Evolutionary conservation across 2,329 filamentous ascomycete species (phyloP).

Genomic region (Aureobasidium sp.): DNA sequence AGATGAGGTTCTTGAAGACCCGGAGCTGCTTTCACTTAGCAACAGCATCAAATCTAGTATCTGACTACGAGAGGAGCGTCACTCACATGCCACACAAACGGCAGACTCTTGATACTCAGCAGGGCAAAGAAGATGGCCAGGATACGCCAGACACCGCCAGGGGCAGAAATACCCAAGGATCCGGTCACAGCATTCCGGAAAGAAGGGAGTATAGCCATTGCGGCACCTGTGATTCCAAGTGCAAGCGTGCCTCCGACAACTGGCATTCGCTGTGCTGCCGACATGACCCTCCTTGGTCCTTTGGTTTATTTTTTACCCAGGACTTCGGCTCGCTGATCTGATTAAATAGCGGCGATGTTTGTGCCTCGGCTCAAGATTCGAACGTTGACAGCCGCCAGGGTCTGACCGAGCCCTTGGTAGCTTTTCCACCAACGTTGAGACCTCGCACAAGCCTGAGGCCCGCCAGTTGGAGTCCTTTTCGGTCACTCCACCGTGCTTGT

Average conservation of each 20-base stretch:
- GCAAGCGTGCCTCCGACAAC: conserved; percentile 25
- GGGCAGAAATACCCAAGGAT: conserved; percentile 20
- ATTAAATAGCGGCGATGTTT: too few relatives aligned
- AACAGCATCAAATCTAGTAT: not conserved
- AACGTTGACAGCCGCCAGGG: too few relatives aligned
- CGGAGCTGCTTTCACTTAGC: conserved; percentile 32
- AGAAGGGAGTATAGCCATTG: conserved; percentile 23
- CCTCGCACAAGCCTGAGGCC: too few relatives aligned
- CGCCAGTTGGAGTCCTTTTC: too few relatives aligned
- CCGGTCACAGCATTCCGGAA: conserved; percentile 24
- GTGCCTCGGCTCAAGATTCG: too few relatives aligned
- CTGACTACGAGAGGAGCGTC: not conserved
- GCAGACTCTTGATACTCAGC: conserved; percentile 66
- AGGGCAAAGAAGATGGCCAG: conserved; percentile 48
- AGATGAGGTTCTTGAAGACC: conserved; percentile 40
- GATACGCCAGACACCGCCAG: conserved; percentile 28
- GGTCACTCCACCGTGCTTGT: too few relatives aligned
- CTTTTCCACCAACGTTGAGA: too few relatives aligned
- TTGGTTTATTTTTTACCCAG: too few relatives aligned
- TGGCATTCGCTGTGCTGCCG: conserved; percentile 26
- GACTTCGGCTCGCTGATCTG: too few relatives aligned
- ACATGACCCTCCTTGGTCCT: conserved; percentile 22
- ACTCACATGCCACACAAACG: conserved; percentile 65
- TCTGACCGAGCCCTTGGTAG: too few relatives aligned
- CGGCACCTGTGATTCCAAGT: conserved; percentile 22